Evolutionary conservation across 345 rosid genomes (phyloP), one percentile per base, ranked within the genome.

Genomic region (Hibiscus tridactylites): DNA sequence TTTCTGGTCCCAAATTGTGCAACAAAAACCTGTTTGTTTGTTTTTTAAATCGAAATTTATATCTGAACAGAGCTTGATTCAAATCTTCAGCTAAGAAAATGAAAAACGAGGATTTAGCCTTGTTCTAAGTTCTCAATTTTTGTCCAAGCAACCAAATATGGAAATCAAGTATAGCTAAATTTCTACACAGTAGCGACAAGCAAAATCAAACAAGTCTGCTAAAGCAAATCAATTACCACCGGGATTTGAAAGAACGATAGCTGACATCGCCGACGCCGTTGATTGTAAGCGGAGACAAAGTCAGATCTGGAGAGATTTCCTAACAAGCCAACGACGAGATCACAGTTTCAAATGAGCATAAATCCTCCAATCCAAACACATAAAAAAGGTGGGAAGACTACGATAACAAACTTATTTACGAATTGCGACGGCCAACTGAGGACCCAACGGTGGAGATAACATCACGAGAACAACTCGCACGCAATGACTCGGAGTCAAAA

Each of bases 231-330:
- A 59, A 17, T 76, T 85, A 89, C 87, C 89, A 46, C 46, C 13
- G 68, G 76, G 15, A 73, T 56, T 64, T 11, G 74, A 78, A 73
- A 61, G 49, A 70, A 80, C 74, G 44, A 73, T 77, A 85, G 60
- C 84, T 89, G 90, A 83, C 94, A 89, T 84, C 90, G 67, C 87
- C 81, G 80, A 80, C 80, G 86, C 85, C 83, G 79, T 70, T 49
- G 77, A 56, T 67, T 28, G 59, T 37, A 44, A 74, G 4, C 47
- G 52, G 8, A 33, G 52, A 75, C 74, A 73, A 39, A 75, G 42
- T 72, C 83, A 85, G 93, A 88, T 88, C 91, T 85, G 71, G 75
- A 61, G 77, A 78, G 76, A 78, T 73, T 74, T 39, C 44, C 33
- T 54, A 66, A 59, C 21, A 68, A 75, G 81, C 72, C 83, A 71